Percentiles rank a stretch among this genome's conserved stretches.
These are phyloP conservation scores for Blastocystis sp. DNA, from an alignment of 352 stramenopile species.

Conservation along the genomic window DNA sequence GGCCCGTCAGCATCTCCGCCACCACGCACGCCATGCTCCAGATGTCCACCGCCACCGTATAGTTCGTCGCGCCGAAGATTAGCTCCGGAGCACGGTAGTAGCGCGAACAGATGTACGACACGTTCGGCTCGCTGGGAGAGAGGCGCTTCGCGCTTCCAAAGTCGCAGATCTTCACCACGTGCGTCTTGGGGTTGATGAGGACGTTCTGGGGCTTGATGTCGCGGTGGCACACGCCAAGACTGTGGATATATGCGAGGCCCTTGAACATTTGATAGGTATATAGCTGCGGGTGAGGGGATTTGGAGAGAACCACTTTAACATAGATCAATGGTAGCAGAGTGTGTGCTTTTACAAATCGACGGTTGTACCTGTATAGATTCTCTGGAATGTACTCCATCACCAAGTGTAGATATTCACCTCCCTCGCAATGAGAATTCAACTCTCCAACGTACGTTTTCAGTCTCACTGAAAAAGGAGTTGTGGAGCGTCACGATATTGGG, in stretches of 20 bases:
- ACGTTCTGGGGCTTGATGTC: conserved; percentile 99
- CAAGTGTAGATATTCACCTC: conserved; percentile 88
- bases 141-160: conserved; percentile 88
- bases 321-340: conserved; percentile 86
- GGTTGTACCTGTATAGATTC: conserved; percentile 89
- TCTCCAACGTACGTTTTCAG: conserved; percentile 54
- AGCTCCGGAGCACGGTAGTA: conserved; percentile 98
- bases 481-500: conserved; percentile 96
- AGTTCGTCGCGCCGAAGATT: conserved; percentile 98
- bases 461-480: conserved; percentile 90
- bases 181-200: conserved; percentile 85
- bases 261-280: conserved; percentile 98
- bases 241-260: conserved; percentile 91
- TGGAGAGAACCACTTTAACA: conserved; percentile 70
- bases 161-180: conserved; percentile 97
- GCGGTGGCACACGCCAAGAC: conserved; percentile 89
- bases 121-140: conserved; percentile 91
- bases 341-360: conserved; percentile 88
- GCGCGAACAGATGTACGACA: conserved; percentile 96
- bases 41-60: conserved; percentile 96
- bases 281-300: conserved; percentile 64
- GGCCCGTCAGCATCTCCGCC: conserved; percentile 87
- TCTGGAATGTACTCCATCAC: conserved; percentile 98
- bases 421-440: conserved; percentile 49
- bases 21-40: conserved; percentile 92